Evolutionary conservation across 2,329 filamentous ascomycete species (phyloP), one percentile per base, ranked within the genome.

Genomic region (Nakataea oryzae): DNA sequence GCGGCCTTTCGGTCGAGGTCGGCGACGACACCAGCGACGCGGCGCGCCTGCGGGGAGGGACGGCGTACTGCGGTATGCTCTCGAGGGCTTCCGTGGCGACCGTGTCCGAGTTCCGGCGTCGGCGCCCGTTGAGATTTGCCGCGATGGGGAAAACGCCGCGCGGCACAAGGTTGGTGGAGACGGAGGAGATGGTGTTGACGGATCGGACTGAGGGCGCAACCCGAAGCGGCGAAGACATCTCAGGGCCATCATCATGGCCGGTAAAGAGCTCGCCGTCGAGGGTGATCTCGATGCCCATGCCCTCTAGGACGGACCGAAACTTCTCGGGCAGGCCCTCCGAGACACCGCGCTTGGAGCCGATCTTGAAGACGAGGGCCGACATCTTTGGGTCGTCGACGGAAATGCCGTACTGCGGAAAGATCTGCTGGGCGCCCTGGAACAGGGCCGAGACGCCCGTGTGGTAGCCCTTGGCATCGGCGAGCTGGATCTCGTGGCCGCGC

Each of bases 401-500:
- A 66, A 91, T 78, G 62, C 86, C 88, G 76, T 89, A 79, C 66
- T 85, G 79, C 6, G 83, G 84, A n/a, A 96, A 82, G 55, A 93
- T 81, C 62, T 84, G 80, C 70, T 95, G 88, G 71, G 96, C 96
- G 32, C 91, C 90, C 61, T 82, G 81, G 74, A 96, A 96, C 24
- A 96, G 81, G 12, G 91, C 90, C 70, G 86, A 86, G 63, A 88
- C 91, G 3, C 90, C 87, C 27, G 89, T 79, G 62, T 83, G 81
- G 67, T 88, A 83, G 59, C 81, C 81, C 62, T 86, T 82, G 1
- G 84, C 78, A 2, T 84, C 76, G 13, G 74, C 74, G 57, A 82
- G 76, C 61, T 85, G 79, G 32, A 89, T 80, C 54, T 83, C 77
- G 74, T 93, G 85, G 56, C 90, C 92, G 67, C 82, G 81, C 64